A percentile compares a stretch with the other conserved stretches of the same genome.
These are phyloP conservation scores for Epithemia pelagica DNA, from an alignment of 108 stramenopile species.

Conservation along the genomic window DNA sequence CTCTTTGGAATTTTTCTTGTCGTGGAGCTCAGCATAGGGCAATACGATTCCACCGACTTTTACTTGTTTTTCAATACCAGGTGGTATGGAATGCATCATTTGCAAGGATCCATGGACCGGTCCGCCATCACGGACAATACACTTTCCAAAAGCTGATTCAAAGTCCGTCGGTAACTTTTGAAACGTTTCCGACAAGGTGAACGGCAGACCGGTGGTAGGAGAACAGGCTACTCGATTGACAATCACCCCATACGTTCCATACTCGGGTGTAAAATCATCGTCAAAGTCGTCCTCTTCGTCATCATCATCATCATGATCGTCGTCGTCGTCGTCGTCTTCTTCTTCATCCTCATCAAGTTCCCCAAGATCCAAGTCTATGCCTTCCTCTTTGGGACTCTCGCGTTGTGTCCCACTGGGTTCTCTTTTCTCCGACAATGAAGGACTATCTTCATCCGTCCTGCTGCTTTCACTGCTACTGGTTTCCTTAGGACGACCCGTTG, in stretches of 20 bases:
- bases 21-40: constrained; percentile 19
- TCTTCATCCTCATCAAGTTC: constrained; percentile 14
- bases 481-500: background rate
- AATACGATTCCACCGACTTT: constrained; percentile 57
- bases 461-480: background rate
- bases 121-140: constrained; percentile 62
- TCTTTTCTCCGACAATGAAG: background rate
- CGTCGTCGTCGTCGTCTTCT: constrained; percentile 3
- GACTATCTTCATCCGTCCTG: background rate
- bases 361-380: too few species aligned
- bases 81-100: constrained; percentile 49
- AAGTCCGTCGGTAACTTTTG: constrained; percentile 31
- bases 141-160: constrained; percentile 48
- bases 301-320: constrained; percentile 3
- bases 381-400: background rate
- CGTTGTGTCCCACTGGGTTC: background rate
- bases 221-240: constrained; percentile 59
- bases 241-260: constrained; percentile 76
- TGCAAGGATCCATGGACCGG: constrained; percentile 74
- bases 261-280: constrained; percentile 4
- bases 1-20: too few species aligned
- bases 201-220: constrained; percentile 19
- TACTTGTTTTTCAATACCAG: background rate
- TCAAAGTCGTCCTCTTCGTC: constrained; percentile 8
- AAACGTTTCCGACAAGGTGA: constrained; percentile 23